A percentile compares a stretch with the other conserved stretches of the same genome.
Evolutionary conservation across 1,284 basidiomycete species (phyloP).

Genomic region (Ustilago shanxiensis): DNA sequence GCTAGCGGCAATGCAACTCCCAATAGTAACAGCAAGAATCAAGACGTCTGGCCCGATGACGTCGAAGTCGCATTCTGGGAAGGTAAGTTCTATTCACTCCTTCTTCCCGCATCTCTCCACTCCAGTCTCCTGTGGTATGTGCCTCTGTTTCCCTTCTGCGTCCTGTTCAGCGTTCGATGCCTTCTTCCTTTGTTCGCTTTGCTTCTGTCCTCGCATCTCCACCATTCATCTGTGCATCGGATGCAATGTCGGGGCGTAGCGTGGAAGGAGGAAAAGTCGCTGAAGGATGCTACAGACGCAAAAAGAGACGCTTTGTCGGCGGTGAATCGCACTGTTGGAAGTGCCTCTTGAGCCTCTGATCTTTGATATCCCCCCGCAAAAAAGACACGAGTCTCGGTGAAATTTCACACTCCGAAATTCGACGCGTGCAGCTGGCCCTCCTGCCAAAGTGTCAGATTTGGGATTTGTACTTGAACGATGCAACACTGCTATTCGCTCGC

Average conservation of each 20-base stretch:
- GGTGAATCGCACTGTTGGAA: conserved; percentile 25
- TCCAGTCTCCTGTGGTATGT: background rate
- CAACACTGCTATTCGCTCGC: background rate
- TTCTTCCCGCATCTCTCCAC: background rate
- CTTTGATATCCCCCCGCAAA: background rate
- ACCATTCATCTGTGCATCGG: background rate
- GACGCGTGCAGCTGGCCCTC: conserved; percentile 13
- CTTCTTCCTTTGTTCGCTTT: background rate
- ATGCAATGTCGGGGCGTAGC: background rate
- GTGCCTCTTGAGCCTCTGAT: conserved; percentile 4
- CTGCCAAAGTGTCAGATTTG: conserved; percentile 8
- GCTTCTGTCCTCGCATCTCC: background rate
- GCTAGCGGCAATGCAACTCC: conserved; percentile 20
- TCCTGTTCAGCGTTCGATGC: background rate
- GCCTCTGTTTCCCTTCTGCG: background rate
- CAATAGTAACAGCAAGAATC: conserved; percentile 62
- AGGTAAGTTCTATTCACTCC: conserved; percentile 54
- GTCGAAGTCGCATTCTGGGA: conserved; percentile 72
- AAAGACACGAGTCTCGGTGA: conserved; percentile 34
- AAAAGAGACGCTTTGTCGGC: background rate
- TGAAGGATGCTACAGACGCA: too few species aligned
- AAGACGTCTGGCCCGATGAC: conserved; percentile 71
- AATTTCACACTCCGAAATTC: conserved; percentile 32
- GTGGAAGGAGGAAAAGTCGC: background rate
- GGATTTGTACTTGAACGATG: conserved; percentile 10